Evolutionary conservation across 2,329 filamentous ascomycete genomes (phyloP).

Genomic region (Penicillium sclerotiorum): DNA sequence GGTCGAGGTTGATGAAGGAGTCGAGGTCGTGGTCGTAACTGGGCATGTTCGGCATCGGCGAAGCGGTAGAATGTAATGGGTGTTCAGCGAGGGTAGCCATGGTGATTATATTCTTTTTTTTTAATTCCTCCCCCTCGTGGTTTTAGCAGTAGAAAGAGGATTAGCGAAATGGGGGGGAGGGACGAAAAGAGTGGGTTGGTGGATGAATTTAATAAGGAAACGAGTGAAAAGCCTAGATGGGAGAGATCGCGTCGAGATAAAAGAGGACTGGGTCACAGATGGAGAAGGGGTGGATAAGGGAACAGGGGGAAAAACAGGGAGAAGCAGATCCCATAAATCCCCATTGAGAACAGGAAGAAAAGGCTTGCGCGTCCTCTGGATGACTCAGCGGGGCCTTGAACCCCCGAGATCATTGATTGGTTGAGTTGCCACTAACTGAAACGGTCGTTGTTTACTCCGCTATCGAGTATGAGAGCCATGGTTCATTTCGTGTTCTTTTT

Average conservation of each 20-base stretch:
- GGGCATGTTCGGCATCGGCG: constrained; percentile 34
- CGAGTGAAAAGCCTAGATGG: no score
- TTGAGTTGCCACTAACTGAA: constrained; percentile 3
- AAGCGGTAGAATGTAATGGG: constrained; percentile 32
- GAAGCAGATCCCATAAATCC: neutral
- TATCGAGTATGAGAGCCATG: neutral
- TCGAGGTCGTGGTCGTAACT: constrained; percentile 50
- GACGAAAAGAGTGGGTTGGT: no score
- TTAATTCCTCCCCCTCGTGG: neutral
- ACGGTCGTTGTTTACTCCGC: constrained; percentile 15
- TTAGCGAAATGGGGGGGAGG: neutral
- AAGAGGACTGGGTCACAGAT: constrained; percentile 9
- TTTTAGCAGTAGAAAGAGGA: neutral
- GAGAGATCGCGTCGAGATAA: constrained; percentile 13
- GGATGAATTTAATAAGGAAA: constrained; percentile 9
- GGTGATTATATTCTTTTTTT: constrained; percentile 3
- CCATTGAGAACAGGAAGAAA: constrained; percentile 10
- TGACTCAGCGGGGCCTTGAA: constrained; percentile 29
- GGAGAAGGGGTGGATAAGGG: constrained; percentile 18
- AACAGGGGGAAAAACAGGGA: constrained; percentile 10
- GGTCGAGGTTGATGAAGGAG: constrained; percentile 51
- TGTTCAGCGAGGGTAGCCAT: constrained; percentile 43
- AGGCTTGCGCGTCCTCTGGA: constrained; percentile 38
- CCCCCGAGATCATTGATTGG: constrained; percentile 6
- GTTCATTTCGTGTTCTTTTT: neutral